phyloP scores from a whole-genome alignment of 2,329 filamentous ascomycete species.

The Fusarium falciforme region DNA sequence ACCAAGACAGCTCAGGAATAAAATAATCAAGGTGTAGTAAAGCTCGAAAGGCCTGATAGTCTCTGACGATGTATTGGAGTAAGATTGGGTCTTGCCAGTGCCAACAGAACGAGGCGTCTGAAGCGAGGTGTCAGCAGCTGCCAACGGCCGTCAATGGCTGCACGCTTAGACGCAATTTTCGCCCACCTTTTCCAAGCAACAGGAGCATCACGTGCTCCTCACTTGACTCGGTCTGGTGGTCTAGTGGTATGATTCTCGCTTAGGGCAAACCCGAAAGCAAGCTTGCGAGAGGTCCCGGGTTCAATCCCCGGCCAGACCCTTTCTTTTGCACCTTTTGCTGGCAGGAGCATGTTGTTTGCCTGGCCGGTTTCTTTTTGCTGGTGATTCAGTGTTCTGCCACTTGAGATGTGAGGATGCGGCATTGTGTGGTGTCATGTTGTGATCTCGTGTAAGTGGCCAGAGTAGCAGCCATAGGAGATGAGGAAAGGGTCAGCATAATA shows the following conservation, averaged over 20 bases:
- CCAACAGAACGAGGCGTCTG: background rate
- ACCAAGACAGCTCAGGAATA: background rate
- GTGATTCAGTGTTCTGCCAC: background rate
- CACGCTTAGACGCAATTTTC: background rate
- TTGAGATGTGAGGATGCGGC: background rate
- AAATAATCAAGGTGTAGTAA: background rate
- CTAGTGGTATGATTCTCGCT: slow-evolving; percentile 80
- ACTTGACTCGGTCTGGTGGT: slow-evolving; percentile 59
- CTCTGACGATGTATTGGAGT: background rate
- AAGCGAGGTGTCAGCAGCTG: background rate
- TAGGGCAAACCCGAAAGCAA: slow-evolving; percentile 62
- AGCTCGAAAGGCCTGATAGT: background rate
- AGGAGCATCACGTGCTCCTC: background rate
- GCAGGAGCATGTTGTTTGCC: accelerated
- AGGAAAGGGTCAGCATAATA: background rate
- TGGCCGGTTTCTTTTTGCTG: background rate
- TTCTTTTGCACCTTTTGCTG: slow-evolving; percentile 38
- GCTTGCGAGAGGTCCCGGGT: slow-evolving; percentile 60
- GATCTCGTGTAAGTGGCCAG: background rate
- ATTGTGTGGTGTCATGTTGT: background rate
- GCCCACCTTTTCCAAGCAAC: background rate
- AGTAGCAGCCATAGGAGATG: background rate
- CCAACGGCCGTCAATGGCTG: background rate
- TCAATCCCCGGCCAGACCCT: slow-evolving; percentile 60
- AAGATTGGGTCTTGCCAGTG: background rate